phyloP scores from a whole-genome alignment of 2,329 filamentous ascomycete species.

The Fusarium goolgardi region DNA sequence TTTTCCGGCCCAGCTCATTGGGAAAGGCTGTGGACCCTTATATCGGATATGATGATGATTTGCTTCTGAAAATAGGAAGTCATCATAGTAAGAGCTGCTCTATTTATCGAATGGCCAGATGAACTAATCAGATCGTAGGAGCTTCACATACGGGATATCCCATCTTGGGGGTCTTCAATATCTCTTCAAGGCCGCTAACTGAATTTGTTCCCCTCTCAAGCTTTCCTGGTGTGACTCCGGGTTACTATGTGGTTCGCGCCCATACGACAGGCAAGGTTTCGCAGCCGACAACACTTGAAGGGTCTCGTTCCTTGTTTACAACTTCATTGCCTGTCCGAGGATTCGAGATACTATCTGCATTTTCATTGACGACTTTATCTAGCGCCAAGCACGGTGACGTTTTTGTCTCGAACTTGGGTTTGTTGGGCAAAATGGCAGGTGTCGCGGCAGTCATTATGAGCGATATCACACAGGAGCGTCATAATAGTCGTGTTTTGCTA shows the following conservation, averaged over 20 bases:
- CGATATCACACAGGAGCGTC: conserved; percentile 62
- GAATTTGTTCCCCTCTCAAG: conserved; percentile 77
- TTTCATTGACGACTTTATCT: conserved; percentile 70
- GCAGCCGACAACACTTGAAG: conserved; percentile 58
- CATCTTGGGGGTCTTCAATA: conserved; percentile 88
- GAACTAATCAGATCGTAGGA: conserved; percentile 49
- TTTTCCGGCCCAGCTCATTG: conserved; percentile 80
- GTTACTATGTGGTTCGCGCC: conserved; percentile 77
- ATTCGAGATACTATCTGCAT: conserved; percentile 85
- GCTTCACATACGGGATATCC: conserved; percentile 73
- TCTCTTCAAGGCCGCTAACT: conserved; percentile 69
- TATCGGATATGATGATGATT: conserved; percentile 76
- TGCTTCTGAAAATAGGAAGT: conserved; percentile 80
- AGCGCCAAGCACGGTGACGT: conserved; percentile 54
- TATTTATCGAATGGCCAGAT: no score
- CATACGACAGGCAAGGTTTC: conserved; percentile 75
- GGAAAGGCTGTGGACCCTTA: conserved; percentile 81
- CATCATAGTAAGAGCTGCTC: conserved; percentile 72
- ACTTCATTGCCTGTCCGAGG: conserved; percentile 72
- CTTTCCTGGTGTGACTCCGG: conserved; percentile 76
- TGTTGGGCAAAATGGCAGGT: conserved; percentile 91
- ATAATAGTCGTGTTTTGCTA: conserved; percentile 71
- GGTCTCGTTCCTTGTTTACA: conserved; percentile 65
- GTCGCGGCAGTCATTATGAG: conserved; percentile 78
- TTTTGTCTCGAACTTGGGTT: conserved; percentile 76